Base-by-base conservation (phyloP, 1,139 yeast species). In the Pichia sp. region DNA sequence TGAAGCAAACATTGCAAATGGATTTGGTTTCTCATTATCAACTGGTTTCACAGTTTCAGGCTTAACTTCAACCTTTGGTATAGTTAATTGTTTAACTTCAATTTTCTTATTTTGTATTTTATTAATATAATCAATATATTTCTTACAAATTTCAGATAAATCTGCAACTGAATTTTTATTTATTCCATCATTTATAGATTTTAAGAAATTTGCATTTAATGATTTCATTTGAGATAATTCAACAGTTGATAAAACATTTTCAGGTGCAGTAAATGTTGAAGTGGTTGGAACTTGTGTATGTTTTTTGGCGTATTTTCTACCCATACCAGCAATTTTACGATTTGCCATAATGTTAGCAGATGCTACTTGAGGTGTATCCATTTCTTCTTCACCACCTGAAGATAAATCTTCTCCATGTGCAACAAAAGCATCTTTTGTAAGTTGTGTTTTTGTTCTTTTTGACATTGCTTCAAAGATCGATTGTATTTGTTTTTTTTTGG, bases 141-240 rank as follows among this genome's bases (percentile, higher is more conserved):
- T 83, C 31, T 68, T 67, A 36, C 82, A 73, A 16, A 80, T 64
- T 7, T 76, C 69, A 0, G 78, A 65, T 59, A 85, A 76, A 55
- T 85, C 78, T 0, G 76, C 81, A 23, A 77, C 67, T 0, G 81
- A 73, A 50, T 77, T 75, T 4, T 67, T 64, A 1, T 58, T 55
- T 39, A 71, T 62, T 27, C 74, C 66, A 31, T 67, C 64, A 31
- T 66, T 66, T 39, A 87, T 61, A 29, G 78, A 68, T 23, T 70
- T 70, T 28, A 76, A 65, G 54, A 87, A 83, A 49, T 73, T 78
- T 26, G 76, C 74, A 60, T 87, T 87, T 59, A 87, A 70, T 1
- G 95, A 95, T 56, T 73, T 76, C 32, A 80, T 60, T 55, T 78
- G 77, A 16, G 64, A 66, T 35, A 67, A 60, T 44, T 25, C 4